Percentiles rank a stretch among this genome's conserved stretches.
phyloP scores from a whole-genome alignment of 306 rosid genomes.

The Alnus glutinosa region DNA sequence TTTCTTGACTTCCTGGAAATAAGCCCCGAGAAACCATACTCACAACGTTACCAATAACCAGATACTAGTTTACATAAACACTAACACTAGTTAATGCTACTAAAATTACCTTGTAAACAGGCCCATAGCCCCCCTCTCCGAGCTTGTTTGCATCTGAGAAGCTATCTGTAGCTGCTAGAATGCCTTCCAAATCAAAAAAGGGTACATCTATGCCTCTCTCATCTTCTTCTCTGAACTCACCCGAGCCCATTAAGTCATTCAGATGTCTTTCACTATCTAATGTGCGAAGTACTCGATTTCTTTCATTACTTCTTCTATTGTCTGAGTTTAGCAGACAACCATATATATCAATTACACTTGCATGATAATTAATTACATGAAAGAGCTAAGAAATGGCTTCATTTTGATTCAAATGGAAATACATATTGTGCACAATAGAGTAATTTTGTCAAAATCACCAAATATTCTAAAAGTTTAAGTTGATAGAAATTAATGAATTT shows the following conservation, averaged over 20 bases:
- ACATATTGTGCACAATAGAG: no score
- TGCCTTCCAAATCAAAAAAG: slow-evolving; percentile 26
- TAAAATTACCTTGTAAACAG: slow-evolving; percentile 33
- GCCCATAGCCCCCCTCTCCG: slow-evolving; percentile 65
- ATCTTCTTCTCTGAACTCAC: slow-evolving; percentile 32
- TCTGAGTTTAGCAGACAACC: not conserved
- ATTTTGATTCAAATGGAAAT: not conserved
- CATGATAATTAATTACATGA: slow-evolving; percentile 8
- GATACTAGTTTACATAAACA: no score
- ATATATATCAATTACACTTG: no score
- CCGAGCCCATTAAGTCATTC: slow-evolving; percentile 30
- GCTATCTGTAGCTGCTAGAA: slow-evolving; percentile 43
- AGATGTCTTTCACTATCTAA: slow-evolving; percentile 26
- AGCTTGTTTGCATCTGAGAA: slow-evolving; percentile 53
- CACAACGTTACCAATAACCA: no score
- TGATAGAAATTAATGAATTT: no score
- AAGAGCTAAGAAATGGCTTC: not conserved
- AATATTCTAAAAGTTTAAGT: no score
- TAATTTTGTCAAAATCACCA: no score
- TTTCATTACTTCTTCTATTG: not conserved
- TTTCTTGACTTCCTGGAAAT: no score
- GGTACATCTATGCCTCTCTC: slow-evolving; percentile 42
- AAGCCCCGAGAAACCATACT: no score
- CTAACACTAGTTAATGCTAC: no score
- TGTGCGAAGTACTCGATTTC: slow-evolving; percentile 1